A percentile compares a stretch with the other conserved stretches of the same genome.
phyloP scores from a whole-genome alignment of 768 basidiomycete species.

The Pleurotus giganteus region DNA sequence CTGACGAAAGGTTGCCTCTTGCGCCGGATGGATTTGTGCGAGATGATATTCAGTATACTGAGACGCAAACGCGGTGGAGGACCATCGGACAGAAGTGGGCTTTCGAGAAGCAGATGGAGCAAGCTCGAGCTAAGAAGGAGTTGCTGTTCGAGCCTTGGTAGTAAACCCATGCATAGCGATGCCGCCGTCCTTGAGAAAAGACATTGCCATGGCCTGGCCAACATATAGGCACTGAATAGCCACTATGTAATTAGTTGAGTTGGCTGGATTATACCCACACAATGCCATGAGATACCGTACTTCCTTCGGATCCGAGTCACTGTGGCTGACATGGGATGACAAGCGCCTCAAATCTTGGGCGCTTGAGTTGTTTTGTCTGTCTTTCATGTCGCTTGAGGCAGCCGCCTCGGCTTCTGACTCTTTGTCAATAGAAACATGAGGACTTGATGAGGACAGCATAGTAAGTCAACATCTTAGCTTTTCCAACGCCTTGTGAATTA shows the following conservation, averaged over 20 bases:
- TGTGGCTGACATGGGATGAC: no score
- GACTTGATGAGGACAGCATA: constrained; percentile 99
- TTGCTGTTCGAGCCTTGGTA: background rate
- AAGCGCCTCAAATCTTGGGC: no score
- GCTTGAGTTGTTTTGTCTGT: no score
- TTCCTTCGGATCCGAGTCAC: no score
- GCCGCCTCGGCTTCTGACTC: constrained; percentile 61
- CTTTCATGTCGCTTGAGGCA: no score
- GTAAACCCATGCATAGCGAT: no score
- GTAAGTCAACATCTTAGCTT: constrained; percentile 44
- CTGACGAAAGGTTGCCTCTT: background rate
- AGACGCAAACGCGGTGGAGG: background rate
- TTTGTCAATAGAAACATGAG: constrained; percentile 88
- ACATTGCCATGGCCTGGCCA: no score
- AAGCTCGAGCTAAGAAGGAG: constrained; percentile 8
- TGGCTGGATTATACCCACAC: no score
- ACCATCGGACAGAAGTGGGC: background rate
- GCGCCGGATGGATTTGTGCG: background rate
- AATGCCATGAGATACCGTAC: no score
- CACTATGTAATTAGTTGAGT: no score
- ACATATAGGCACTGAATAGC: no score
- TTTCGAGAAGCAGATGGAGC: background rate
- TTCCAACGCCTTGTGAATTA: constrained; percentile 9
- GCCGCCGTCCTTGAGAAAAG: no score
- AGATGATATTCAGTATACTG: background rate